Conservation (phyloP, 306 rosid species). For the Fragaria nilgerrensis region DNA sequence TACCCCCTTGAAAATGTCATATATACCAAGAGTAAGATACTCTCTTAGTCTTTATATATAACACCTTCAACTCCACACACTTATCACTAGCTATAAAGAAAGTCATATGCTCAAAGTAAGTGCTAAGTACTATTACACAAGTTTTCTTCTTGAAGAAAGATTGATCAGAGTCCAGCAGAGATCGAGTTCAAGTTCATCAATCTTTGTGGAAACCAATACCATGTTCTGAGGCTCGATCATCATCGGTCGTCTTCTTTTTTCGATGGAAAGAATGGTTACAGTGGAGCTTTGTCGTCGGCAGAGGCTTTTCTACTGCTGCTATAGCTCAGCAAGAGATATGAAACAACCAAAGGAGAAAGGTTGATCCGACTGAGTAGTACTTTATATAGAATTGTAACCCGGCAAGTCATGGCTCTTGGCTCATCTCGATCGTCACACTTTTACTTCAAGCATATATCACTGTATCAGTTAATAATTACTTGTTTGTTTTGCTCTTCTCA, state of each 20-base stretch:
- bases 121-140: neutral
- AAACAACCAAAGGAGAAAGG: neutral
- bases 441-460: neutral
- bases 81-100: neutral
- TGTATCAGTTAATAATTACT: neutral
- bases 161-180: neutral
- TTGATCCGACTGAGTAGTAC: neutral
- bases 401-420: constrained; percentile 46
- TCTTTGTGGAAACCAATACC: neutral
- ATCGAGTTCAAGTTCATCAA: neutral
- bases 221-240: neutral
- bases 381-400: neutral
- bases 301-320: neutral
- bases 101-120: neutral
- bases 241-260: neutral
- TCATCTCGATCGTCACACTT: neutral
- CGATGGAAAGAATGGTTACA: neutral
- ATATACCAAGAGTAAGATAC: neutral
- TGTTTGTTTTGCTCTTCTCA: neutral
- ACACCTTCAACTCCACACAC: neutral
- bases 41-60: neutral
- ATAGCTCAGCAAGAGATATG: constrained; percentile 5
- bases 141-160: neutral
- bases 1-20: neutral
- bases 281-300: neutral